phyloP scores from a whole-genome alignment of 2,329 filamentous ascomycete species.

The Pseudovirgaria hyperparasitica region DNA sequence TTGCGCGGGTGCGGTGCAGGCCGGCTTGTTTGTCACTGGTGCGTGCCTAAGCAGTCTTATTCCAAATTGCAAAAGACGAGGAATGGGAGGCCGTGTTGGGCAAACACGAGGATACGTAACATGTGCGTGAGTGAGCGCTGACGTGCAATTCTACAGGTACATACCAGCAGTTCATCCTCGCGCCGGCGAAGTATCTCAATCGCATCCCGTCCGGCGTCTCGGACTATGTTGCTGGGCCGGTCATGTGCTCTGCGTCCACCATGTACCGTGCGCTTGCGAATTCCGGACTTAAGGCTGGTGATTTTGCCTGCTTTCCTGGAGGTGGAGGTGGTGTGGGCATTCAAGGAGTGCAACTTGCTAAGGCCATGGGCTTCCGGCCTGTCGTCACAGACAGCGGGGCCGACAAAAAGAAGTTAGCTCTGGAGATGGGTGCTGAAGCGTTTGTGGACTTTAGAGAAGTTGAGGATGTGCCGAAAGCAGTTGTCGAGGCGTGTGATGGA shows the following conservation, averaged over 20 bases:
- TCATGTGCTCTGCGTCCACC: conserved; percentile 43
- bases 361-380: conserved; percentile 9
- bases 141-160: conserved; percentile 27
- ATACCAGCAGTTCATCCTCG: conserved; percentile 41
- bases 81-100: no score
- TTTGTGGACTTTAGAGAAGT: conserved; percentile 8
- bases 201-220: conserved; percentile 37
- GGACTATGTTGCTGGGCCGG: conserved; percentile 37
- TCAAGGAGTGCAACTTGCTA: conserved; percentile 32
- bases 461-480: conserved; percentile 6
- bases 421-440: conserved; percentile 7
- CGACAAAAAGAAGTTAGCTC: conserved; percentile 3
- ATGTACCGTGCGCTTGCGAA: conserved; percentile 39
- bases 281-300: conserved; percentile 30
- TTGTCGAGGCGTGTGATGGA: conserved; percentile 6
- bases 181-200: conserved; percentile 35
- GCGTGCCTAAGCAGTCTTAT: no score
- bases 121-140: no score
- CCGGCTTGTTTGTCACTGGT: conserved; percentile 17
- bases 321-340: conserved; percentile 39
- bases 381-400: conserved; percentile 7
- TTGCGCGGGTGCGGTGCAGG: not conserved
- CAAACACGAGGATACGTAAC: no score
- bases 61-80: no score
- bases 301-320: conserved; percentile 38